Percentiles rank a stretch among this genome's conserved stretches.
These are phyloP conservation scores for Aspergillus nomiae DNA, from an alignment of 2,329 filamentous ascomycete species.

Conservation along the genomic window DNA sequence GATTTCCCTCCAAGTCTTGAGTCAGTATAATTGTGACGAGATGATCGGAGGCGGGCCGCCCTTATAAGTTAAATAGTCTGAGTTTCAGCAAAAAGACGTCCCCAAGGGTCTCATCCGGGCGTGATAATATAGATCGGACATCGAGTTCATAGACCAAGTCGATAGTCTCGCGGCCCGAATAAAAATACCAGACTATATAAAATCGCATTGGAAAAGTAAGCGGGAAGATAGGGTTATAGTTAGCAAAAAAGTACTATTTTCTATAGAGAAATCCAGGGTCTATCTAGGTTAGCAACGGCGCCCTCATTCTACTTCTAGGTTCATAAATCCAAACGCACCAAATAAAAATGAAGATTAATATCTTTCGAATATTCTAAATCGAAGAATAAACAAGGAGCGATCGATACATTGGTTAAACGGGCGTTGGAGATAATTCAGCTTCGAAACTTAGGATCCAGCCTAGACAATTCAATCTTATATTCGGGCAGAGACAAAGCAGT, in stretches of 20 bases:
- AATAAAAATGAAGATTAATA: conserved; percentile 9
- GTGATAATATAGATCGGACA: conserved; percentile 22
- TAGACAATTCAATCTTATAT: background rate
- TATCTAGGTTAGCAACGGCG: conserved; percentile 12
- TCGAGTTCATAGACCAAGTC: conserved; percentile 28
- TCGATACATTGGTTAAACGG: conserved; percentile 19
- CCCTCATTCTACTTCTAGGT: background rate
- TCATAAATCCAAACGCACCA: conserved; percentile 10
- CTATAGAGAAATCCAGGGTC: conserved; percentile 30
- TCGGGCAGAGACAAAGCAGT: conserved; percentile 8
- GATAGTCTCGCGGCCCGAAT: conserved; percentile 15
- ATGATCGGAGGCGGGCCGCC: conserved; percentile 28
- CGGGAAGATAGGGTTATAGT: conserved; percentile 32
- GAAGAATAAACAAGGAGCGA: conserved; percentile 19
- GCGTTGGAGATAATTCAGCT: conserved; percentile 1
- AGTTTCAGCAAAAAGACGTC: conserved; percentile 27
- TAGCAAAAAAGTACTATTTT: conserved; percentile 32
- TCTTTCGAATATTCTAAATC: conserved; percentile 16
- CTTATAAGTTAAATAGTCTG: conserved; percentile 25
- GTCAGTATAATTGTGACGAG: conserved; percentile 33
- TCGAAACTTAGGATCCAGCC: background rate
- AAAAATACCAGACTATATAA: conserved; percentile 24
- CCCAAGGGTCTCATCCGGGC: conserved; percentile 15
- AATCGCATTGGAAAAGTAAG: conserved; percentile 29
- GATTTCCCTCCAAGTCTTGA: conserved; percentile 23